phyloP scores from a whole-genome alignment of 75 land plant genomes.

The Cupressus sempervirens region DNA sequence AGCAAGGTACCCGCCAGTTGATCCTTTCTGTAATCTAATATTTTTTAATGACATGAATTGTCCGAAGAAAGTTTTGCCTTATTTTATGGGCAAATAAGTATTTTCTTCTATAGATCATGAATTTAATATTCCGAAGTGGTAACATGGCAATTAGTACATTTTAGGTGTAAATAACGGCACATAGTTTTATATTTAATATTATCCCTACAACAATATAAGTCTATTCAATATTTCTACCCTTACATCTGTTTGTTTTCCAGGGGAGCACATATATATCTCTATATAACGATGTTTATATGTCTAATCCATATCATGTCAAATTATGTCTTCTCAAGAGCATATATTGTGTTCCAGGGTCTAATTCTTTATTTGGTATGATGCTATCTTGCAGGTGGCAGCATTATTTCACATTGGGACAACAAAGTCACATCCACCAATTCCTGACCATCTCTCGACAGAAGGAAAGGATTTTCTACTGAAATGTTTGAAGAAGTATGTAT shows the following conservation, averaged over 20 bases:
- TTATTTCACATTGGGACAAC: conserved; percentile 93
- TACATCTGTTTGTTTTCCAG: neutral
- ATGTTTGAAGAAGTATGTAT: conserved; percentile 78
- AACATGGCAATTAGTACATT: no score
- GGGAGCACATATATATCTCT: neutral
- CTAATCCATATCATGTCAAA: neutral
- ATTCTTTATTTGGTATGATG: conserved; percentile 8
- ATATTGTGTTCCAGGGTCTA: neutral
- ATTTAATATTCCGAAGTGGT: no score
- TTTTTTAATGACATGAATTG: no score
- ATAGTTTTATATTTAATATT: neutral
- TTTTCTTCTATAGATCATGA: no score
- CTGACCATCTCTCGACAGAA: conserved; percentile 87
- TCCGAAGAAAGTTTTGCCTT: no score
- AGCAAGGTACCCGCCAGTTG: no score
- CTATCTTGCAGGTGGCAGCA: conserved; percentile 72
- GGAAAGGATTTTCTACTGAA: conserved; percentile 89
- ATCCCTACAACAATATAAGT: neutral
- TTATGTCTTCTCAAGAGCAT: neutral
- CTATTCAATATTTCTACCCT: neutral
- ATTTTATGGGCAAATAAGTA: no score
- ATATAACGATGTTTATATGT: no score
- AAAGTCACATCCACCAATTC: conserved; percentile 97
- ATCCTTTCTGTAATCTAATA: no score
- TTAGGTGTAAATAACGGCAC: no score